These are phyloP conservation scores for Cladosporium sp. DNA, from an alignment of 2,329 filamentous ascomycete species.

Conservation along the genomic window DNA sequence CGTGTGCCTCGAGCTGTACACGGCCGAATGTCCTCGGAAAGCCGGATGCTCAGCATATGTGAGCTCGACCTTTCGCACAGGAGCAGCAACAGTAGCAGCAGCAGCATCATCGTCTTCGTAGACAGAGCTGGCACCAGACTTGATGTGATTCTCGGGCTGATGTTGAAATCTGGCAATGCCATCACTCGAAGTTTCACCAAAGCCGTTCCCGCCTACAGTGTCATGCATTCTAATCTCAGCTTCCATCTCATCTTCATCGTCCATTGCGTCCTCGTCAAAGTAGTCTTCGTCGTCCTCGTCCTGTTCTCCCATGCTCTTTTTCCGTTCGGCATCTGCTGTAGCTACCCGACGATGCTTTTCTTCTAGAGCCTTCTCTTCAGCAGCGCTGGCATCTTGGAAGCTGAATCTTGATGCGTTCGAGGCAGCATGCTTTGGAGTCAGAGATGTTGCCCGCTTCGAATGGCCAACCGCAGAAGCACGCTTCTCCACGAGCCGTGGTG, in stretches of 20 bases:
- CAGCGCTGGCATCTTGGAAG: conserved; percentile 66
- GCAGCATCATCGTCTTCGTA: conserved; percentile 49
- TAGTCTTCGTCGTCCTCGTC: conserved; percentile 34
- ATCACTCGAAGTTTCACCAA: not conserved
- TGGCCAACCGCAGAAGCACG: conserved; percentile 28
- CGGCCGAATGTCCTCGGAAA: conserved; percentile 24
- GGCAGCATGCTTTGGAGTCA: conserved; percentile 38
- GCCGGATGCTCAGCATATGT: conserved; percentile 29
- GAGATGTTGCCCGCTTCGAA: conserved; percentile 17
- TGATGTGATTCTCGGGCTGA: conserved; percentile 8
- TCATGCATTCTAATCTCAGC: conserved; percentile 16
- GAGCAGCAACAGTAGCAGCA: conserved; percentile 18
- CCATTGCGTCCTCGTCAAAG: conserved; percentile 39
- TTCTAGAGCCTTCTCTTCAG: conserved; percentile 65
- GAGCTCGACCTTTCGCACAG: conserved; percentile 20
- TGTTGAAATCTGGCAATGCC: not conserved
- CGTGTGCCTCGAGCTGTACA: conserved; percentile 15
- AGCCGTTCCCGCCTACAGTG: not conserved
- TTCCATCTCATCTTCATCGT: conserved; percentile 46
- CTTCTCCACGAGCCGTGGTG: conserved; percentile 27
- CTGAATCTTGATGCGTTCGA: conserved; percentile 78
- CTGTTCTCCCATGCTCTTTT: conserved; percentile 20
- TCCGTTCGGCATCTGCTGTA: not conserved
- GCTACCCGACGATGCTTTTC: conserved; percentile 54
- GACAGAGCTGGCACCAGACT: conserved; percentile 55